These are phyloP conservation scores for Capsella rubella DNA, from an alignment of 441 rosid genomes.

Conservation along the genomic window DNA sequence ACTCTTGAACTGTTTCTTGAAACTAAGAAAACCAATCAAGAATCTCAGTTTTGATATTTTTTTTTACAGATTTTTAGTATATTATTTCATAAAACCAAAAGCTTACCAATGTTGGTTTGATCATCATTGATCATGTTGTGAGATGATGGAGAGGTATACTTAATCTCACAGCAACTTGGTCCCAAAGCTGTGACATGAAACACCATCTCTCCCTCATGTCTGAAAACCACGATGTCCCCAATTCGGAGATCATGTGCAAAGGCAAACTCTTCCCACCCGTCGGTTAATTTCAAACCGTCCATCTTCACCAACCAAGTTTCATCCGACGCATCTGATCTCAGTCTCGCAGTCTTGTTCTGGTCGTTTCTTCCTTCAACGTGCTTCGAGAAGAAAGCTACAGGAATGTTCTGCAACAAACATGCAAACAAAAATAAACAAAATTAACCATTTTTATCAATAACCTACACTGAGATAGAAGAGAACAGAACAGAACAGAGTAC, in stretches of 20 bases:
- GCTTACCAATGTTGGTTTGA: conserved; percentile 28
- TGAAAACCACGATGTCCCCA: conserved; percentile 37
- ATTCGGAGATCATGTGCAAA: conserved; percentile 34
- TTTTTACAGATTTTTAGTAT: not conserved
- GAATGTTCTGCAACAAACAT: conserved; percentile 37
- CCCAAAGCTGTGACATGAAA: conserved; percentile 42
- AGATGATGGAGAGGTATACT: conserved; percentile 21
- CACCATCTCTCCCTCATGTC: conserved; percentile 36
- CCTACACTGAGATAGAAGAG: not conserved
- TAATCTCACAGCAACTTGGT: conserved; percentile 34
- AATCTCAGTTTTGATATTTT: not conserved
- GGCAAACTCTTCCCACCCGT: conserved; percentile 40
- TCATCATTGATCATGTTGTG: conserved; percentile 9
- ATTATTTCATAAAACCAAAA: not conserved
- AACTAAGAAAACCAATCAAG: not conserved
- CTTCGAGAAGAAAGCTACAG: conserved; percentile 31
- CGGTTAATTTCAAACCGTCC: conserved; percentile 28
- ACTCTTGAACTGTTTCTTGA: conserved; percentile 18
- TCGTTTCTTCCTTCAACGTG: conserved; percentile 31
- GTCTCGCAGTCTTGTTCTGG: conserved; percentile 21
- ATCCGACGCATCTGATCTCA: conserved; percentile 19
- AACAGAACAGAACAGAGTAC: conserved; percentile 28
- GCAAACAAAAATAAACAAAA: not conserved
- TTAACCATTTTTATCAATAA: not conserved
- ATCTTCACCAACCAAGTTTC: conserved; percentile 41